Base-by-base conservation (phyloP, 306 rosid genomes). In the Ormosia emarginata region DNA sequence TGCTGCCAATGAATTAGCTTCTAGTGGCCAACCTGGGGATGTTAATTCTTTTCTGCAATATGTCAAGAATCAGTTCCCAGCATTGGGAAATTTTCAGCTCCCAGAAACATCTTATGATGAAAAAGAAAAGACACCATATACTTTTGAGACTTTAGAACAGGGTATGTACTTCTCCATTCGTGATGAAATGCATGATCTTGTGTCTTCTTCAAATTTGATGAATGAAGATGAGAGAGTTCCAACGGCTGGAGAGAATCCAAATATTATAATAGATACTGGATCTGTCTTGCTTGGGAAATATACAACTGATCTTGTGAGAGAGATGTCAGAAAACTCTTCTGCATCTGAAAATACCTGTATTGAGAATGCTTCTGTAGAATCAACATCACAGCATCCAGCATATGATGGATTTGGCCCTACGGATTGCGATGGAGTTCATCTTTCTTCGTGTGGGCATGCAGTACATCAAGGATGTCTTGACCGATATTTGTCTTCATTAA, bases 401-500 rank as follows among this genome's bases (percentile, higher is more conserved):
- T 89, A 75, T 63, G 86, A 88, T 84, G 96, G 94, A 84, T 91
- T 96, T 87, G 89, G 97, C 76, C 97, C 95, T 32, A 76, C 70
- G 47, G 92, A 92, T 81, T 92, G 94, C 50, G 99, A 93, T 86
- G 99, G 99, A 69, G 84, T 92, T 84, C 90, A 89, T 88, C 87
- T 93, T 82, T 96, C 99, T 78, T 96, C 99, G 33, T 96, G 99
- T 84, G 99, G 99, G 61, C 99, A 96, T 84, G 97, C 98, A 15
- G 94, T 94, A 81, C 99, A 96, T 90, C 98, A 96, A 91, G 89
- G 87, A 18, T 96, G 99, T 82, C 98, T 96, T 76, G 91, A 89
- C 77, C 91, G 94, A 6, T 96, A 96, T 86, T 74, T 93, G 84
- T 89, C 88, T 85, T 96, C 98, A 8, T 77, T 96, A 80, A 96